phyloP scores from a whole-genome alignment of 176 grass and related monocot species.

The Triticum urartu region DNA sequence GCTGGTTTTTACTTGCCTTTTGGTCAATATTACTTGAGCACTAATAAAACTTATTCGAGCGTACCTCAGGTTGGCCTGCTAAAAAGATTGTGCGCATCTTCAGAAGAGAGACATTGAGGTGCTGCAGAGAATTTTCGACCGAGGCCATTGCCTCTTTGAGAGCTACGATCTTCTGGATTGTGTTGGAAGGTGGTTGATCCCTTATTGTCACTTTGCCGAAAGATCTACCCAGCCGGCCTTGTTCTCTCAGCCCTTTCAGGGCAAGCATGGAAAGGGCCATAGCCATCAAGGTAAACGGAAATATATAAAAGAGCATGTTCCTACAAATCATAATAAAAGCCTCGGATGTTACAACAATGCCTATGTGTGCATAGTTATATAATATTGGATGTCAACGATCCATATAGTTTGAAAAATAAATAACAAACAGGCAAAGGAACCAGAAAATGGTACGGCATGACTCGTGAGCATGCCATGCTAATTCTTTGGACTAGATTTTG shows the following conservation, averaged over 20 bases:
- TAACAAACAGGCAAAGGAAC: not conserved
- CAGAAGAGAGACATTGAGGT: constrained; percentile 79
- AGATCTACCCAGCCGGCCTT: constrained; percentile 86
- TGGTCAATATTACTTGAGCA: not conserved
- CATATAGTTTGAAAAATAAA: constrained; percentile 16
- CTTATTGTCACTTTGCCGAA: constrained; percentile 87
- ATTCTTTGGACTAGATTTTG: not conserved
- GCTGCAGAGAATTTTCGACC: constrained; percentile 89
- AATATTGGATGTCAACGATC: not conserved
- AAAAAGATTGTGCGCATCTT: constrained; percentile 72
- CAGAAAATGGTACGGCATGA: not conserved
- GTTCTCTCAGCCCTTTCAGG: constrained; percentile 80
- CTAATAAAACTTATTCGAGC: constrained; percentile 13
- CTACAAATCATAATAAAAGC: constrained; percentile 36
- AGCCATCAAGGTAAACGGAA: constrained; percentile 62
- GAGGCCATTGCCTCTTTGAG: constrained; percentile 95
- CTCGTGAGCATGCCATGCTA: not conserved
- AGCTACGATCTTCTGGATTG: constrained; percentile 88
- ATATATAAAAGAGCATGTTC: constrained; percentile 79
- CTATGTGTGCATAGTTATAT: not conserved
- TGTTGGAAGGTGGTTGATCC: constrained; percentile 93
- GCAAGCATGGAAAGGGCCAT: constrained; percentile 79
- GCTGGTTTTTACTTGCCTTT: not conserved
- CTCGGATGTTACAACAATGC: constrained; percentile 5
- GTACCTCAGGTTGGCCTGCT: constrained; percentile 92